Conservation (phyloP, 73 alveolate species). For the Uronychia setigera region DNA sequence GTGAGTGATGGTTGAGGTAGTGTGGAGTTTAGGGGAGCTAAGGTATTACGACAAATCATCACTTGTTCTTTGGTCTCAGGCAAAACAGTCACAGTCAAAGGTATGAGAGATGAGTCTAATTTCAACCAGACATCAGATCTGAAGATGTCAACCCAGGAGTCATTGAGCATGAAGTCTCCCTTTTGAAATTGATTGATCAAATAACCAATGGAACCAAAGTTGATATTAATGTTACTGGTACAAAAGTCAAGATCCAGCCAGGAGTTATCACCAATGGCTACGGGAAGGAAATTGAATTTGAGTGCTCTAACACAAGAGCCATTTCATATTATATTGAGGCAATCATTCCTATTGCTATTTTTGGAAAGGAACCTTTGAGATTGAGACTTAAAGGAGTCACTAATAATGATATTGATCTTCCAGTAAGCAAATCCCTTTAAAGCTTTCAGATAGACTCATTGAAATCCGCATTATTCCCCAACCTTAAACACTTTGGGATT, state of each 20-base stretch:
- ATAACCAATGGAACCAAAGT: slow-evolving; percentile 85
- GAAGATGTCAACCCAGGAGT: slow-evolving; percentile 88
- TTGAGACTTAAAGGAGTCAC: slow-evolving; percentile 87
- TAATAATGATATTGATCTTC: slow-evolving; percentile 79
- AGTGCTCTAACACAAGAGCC: slow-evolving; percentile 83
- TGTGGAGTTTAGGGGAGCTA: slow-evolving; percentile 70
- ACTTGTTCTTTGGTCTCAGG: slow-evolving; percentile 78
- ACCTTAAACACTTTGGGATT: slow-evolving; percentile 79
- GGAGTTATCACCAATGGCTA: slow-evolving; percentile 76
- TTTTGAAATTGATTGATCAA: slow-evolving; percentile 74
- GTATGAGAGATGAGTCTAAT: slow-evolving; percentile 81
- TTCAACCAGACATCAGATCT: slow-evolving; percentile 81
- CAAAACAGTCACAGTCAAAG: slow-evolving; percentile 71
- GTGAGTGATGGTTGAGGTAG: no score
- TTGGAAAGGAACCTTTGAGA: slow-evolving; percentile 86
- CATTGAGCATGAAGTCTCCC: slow-evolving; percentile 73
- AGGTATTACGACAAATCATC: slow-evolving; percentile 69
- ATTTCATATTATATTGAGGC: slow-evolving; percentile 91
- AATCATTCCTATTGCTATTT: slow-evolving; percentile 78
- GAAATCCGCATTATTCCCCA: slow-evolving; percentile 16
- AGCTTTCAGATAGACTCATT: neutral
- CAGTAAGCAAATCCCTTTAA: slow-evolving; percentile 71
- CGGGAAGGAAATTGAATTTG: slow-evolving; percentile 50
- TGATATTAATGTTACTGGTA: slow-evolving; percentile 88
- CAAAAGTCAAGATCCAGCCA: slow-evolving; percentile 80